These are phyloP conservation scores for Remersonia thermophila DNA, from an alignment of 2,329 filamentous ascomycete species.

Conservation along the genomic window DNA sequence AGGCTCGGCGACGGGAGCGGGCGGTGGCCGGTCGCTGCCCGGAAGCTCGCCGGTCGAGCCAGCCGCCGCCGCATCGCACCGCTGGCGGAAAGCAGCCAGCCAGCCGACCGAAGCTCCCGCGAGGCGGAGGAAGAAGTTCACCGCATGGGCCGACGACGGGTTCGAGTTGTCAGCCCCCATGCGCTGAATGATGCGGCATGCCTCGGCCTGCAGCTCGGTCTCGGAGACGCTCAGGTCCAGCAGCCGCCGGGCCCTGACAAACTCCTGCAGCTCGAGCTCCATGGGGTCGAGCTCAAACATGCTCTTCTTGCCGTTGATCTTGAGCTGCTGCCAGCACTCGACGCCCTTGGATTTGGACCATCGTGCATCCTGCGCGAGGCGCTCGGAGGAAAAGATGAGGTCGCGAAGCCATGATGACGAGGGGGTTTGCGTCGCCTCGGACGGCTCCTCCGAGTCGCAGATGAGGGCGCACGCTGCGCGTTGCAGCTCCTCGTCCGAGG, in stretches of 20 bases:
- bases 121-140: constrained; percentile 44
- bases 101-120: constrained; percentile 37
- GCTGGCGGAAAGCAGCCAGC: constrained; percentile 39
- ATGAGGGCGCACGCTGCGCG: constrained; percentile 48
- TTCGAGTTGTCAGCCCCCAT: constrained; percentile 36
- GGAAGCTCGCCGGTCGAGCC: constrained; percentile 13
- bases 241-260: constrained; percentile 36
- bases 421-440: constrained; percentile 27
- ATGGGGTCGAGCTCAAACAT: constrained; percentile 46
- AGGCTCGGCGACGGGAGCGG: too few relatives aligned
- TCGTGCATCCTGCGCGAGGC: constrained; percentile 19
- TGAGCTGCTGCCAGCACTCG: constrained; percentile 34
- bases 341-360: constrained; percentile 29
- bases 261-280: constrained; percentile 42
- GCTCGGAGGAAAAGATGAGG: constrained; percentile 38
- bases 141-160: constrained; percentile 36
- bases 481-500: constrained; percentile 41
- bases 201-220: constrained; percentile 46
- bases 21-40: constrained; percentile 9
- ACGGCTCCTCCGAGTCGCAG: constrained; percentile 39
- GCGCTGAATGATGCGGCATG: constrained; percentile 44
- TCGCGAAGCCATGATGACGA: constrained; percentile 45
- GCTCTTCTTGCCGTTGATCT: constrained; percentile 45
- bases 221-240: constrained; percentile 49
- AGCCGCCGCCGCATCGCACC: constrained; percentile 13